Percentiles rank a stretch among this genome's conserved stretches.
These are phyloP conservation scores for Leccinum broughii DNA, from an alignment of 768 basidiomycete species.

Conservation along the genomic window DNA sequence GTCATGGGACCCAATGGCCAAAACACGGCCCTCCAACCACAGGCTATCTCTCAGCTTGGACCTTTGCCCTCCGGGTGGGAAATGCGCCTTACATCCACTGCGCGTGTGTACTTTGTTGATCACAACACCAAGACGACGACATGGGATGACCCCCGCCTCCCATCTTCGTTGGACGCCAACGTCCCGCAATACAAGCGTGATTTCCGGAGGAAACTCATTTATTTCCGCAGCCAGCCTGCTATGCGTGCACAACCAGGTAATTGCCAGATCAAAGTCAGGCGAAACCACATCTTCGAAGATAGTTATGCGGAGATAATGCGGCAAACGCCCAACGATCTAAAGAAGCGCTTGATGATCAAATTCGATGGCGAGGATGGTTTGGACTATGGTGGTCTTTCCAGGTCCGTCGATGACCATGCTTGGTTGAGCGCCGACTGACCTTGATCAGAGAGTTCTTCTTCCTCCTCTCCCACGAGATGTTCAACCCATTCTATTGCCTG, in stretches of 20 bases:
- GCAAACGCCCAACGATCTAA: conserved; percentile 96
- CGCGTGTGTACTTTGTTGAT: conserved; percentile 98
- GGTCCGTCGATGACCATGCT: conserved; percentile 48
- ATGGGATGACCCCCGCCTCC: conserved; percentile 97
- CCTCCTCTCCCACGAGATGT: conserved; percentile 99
- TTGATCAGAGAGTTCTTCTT: conserved; percentile 94
- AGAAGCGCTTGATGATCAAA: conserved; percentile 99
- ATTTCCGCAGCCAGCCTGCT: conserved; percentile 98
- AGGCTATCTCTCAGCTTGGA: conserved; percentile 94
- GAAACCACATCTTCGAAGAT: conserved; percentile 99
- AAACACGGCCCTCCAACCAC: conserved; percentile 85
- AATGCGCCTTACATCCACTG: conserved; percentile 98
- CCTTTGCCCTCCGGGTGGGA: conserved; percentile 99
- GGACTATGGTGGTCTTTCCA: conserved; percentile 97
- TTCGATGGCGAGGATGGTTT: conserved; percentile 99
- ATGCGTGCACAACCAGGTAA: conserved; percentile 98
- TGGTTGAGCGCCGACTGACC: conserved; percentile 9
- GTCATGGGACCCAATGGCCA: conserved; percentile 95
- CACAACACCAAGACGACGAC: conserved; percentile 99
- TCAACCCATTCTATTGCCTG: conserved; percentile 99
- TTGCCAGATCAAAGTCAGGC: conserved; percentile 97
- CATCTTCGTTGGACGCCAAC: conserved; percentile 92
- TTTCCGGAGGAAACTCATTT: conserved; percentile 98
- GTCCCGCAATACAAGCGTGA: conserved; percentile 99
- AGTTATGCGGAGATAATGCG: conserved; percentile 99